Base-by-base conservation (phyloP, 805 yeast species). In the Myxozyma neglecta region DNA sequence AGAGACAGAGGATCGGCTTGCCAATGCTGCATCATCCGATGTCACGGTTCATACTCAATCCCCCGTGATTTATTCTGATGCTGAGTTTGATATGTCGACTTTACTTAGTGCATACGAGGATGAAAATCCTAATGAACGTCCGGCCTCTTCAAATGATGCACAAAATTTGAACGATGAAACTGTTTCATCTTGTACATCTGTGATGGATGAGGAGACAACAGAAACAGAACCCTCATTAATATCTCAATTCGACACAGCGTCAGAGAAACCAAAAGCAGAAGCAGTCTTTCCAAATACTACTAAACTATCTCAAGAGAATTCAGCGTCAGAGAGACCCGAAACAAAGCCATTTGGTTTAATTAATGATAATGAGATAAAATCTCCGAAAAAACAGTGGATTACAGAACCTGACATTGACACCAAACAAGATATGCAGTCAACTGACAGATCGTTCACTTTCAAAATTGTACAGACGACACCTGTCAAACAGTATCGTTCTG, bases 51-150 rank as follows among this genome's bases (percentile, higher is more conserved):
- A 24, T 24, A 24, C 5, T 24, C 29, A 24, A 24, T 24, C 29
- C 29, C 29, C 39, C 29, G 46, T 14, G 4, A 3, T 34, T 9
- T 18, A 35, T 14, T 44, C 54, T n/a, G 60, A 50, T n/a, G 6
- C 45, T n/a, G 60, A 57, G 7, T 50, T 42, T 36, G 60, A 57
- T 35, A n/a, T 50, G 18, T 42, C 49, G 13, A 14, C 51, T 7
- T 42, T 57, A 29, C 42, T 57, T 10, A 37, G 39, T 13, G 60
- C 60, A 20, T 56, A 56, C 37, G 59, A 40, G 47, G 59, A 56
- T 40, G 35, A 34, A 8, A 29, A 29, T 6, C 42, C 55, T 7
- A n/a, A 42, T n/a, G 16, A 6, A n/a, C 24, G 36, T 29, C 8
- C 6, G 6, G n/a, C 42, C 3, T 13, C n/a, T 13, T n/a, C n/a